Evolutionary conservation across 2,329 filamentous ascomycete species (phyloP).

Genomic region (Neofusicoccum sp.): DNA sequence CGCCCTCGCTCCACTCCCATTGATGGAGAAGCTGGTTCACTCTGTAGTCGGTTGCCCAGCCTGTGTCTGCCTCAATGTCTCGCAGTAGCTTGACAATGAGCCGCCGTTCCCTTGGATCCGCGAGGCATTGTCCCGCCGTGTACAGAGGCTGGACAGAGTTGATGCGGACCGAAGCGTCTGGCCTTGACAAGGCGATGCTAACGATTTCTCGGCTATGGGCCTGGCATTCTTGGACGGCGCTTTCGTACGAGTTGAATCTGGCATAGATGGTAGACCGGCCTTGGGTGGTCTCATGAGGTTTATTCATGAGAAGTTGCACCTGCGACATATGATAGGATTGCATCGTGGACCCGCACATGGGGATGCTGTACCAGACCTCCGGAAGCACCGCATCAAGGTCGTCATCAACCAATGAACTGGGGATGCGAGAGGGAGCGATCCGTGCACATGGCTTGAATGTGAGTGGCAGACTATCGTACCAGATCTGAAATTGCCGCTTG

Average conservation of each 20-base stretch:
- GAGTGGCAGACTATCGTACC: constrained; percentile 61
- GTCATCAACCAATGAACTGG: constrained; percentile 28
- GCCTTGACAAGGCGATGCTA: constrained; percentile 60
- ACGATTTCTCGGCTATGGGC: constrained; percentile 64
- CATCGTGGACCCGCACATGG: constrained; percentile 68
- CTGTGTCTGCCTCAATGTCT: constrained; percentile 64
- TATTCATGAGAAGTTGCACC: constrained; percentile 63
- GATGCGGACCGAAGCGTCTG: constrained; percentile 59
- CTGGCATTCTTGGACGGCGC: constrained; percentile 58
- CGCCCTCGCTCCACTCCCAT: constrained; percentile 36
- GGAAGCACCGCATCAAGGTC: constrained; percentile 47
- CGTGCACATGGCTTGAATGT: constrained; percentile 62
- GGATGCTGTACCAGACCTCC: constrained; percentile 65
- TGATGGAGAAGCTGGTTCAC: constrained; percentile 56
- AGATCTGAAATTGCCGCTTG: constrained; percentile 59
- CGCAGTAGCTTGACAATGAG: constrained; percentile 59
- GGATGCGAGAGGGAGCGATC: constrained; percentile 41
- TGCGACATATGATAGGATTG: constrained; percentile 67
- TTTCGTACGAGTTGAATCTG: constrained; percentile 59
- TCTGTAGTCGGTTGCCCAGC: constrained; percentile 66
- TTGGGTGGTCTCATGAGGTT: constrained; percentile 58
- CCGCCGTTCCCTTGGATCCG: constrained; percentile 55
- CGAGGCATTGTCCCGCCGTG: constrained; percentile 64
- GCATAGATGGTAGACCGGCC: constrained; percentile 56
- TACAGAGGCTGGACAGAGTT: constrained; percentile 63